Evolutionary conservation across 202 grass and related monocot species (phyloP), one percentile per base, ranked within the genome.

Genomic region (Cymbopogon flexuosus): DNA sequence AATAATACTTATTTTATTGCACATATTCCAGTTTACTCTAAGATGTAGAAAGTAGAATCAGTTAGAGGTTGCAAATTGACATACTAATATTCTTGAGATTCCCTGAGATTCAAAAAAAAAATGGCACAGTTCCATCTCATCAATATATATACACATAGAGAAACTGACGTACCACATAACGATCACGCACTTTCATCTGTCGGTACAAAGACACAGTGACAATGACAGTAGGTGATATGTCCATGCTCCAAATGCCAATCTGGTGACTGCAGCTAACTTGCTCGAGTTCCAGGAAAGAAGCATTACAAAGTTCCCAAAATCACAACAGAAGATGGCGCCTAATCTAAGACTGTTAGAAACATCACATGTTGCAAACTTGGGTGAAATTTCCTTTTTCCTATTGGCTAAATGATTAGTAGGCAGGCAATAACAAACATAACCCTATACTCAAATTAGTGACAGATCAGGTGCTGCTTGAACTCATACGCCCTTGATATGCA

Each of bases 341-440:
- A 89, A 86, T 56, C 88, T 89, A 89, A 69, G 51, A 89, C n/a
- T 79, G 79, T 89, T 79, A 86, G 87, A 68, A 70, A 78, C 68
- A 85, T 89, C 83, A 78, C 79, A 85, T 79, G 62, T 57, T 79
- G 69, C 61, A 74, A 52, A 83, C 73, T 63, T 70, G 83, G 88
- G 88, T 89, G 88, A 86, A 75, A 69, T 86, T 82, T 81, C 84
- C 62, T 23, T 74, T 79, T 83, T 43, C 79, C 76, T 83, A 89
- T 83, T 22, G 14, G 62, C 73, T 82, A 79, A 86, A 36, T 58
- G 62, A 79, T 83, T 75, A 86, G 79, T 68, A 46, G 68, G 61
- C 62, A 79, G 62, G 40, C 54, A 7, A 61, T 41, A 41, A 67
- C 68, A 86, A 86, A 74, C 34, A 19, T 49, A 86, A 83, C 58